phyloP scores from a whole-genome alignment of 2,329 filamentous ascomycete genomes.

The Hypoxylon sp. region DNA sequence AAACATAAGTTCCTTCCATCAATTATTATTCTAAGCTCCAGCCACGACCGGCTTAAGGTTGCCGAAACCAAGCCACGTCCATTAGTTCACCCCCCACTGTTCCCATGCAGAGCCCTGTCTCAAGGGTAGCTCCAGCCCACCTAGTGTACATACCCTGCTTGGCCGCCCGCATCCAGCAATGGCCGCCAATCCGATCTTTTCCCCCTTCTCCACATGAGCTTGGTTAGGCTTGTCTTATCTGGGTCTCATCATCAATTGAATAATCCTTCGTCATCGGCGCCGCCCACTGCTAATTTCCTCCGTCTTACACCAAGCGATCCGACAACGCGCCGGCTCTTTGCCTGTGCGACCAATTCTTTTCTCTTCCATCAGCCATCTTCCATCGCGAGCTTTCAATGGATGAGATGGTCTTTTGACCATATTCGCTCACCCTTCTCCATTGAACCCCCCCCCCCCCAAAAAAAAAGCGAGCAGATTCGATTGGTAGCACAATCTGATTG shows the following conservation, averaged over 20 bases:
- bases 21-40: neutral
- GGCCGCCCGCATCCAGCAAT: slow-evolving; percentile 4
- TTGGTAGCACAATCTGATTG: slow-evolving; percentile 14
- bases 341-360: slow-evolving; percentile 18
- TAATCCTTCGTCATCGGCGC: slow-evolving; percentile 37
- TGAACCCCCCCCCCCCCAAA: neutral
- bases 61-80: slow-evolving; percentile 3
- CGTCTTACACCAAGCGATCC: slow-evolving; percentile 1
- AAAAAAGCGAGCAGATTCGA: slow-evolving; percentile 13
- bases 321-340: slow-evolving; percentile 16
- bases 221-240: slow-evolving; percentile 13
- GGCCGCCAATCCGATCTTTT: neutral
- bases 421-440: slow-evolving; percentile 17
- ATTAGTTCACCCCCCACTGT: neutral
- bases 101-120: neutral
- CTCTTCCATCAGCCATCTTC: neutral
- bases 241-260: slow-evolving; percentile 30
- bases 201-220: slow-evolving; percentile 36
- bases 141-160: too few species aligned
- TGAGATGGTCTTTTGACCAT: slow-evolving; percentile 31
- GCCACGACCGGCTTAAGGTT: neutral
- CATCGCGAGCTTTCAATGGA: slow-evolving; percentile 25
- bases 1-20: neutral
- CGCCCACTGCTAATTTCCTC: slow-evolving; percentile 11
- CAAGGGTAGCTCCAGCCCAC: slow-evolving; percentile 38